Evolutionary conservation across 345 rosid species (phyloP), one percentile per base, ranked within the genome.

Genomic region (Salix brachista): DNA sequence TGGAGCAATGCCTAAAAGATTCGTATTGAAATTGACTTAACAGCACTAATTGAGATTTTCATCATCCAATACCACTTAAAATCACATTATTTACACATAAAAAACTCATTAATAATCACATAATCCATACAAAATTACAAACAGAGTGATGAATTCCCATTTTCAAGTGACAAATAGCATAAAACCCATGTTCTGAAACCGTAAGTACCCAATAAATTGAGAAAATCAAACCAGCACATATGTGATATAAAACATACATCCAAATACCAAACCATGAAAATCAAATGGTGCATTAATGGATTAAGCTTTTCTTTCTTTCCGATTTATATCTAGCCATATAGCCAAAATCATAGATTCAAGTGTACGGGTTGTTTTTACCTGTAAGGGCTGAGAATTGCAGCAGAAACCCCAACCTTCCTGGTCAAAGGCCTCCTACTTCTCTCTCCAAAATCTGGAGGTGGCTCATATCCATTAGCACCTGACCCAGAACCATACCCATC

Each of bases 371-470:
- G 1, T 3, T 41, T 13, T 39, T 73, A 91, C 96, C 93, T 85
- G 87, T 89, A 91, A 8, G 93, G 96, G 80, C 93, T 91, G 76
- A 91, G 73, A 79, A 91, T 84, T 11, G 96, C 96, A 74, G 91
- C 81, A 44, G 96, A 89, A 41, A 89, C 89, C 13, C 72, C 83
- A 11, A 86, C 86, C 73, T 91, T 91, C 80, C 96, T 85, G 0
- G 91, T 90, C 42, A 91, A 76, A 62, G 94, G 96, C 84, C 90
- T 82, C 65, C 83, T 85, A n/a, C 83, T 75, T 79, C 83, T 85
- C 80, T 86, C 92, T 10, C 87, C 89, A 72, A 90, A 91, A 69
- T 91, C 91, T 0, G 94, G 94, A 30, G 94, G 94, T 26, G 77
- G 85, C 65, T 91, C 96, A 70, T 85, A 89, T 67, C 88, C 96